Base-by-base conservation (phyloP, 2,329 filamentous ascomycete genomes). In the Aureobasidium sp. region DNA sequence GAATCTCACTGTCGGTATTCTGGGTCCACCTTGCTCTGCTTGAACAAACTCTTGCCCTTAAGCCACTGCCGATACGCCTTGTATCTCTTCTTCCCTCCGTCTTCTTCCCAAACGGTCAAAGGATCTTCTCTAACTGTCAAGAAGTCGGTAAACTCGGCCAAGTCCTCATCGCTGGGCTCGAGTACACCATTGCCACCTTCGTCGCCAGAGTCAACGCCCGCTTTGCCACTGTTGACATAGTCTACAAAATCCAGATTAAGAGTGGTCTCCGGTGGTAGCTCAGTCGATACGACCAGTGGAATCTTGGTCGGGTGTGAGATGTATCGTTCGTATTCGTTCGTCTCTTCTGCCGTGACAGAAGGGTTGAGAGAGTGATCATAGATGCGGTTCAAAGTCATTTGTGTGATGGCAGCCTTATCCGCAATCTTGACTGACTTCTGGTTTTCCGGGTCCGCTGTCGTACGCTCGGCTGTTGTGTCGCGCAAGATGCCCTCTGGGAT, bases 11-110 rank as follows among this genome's bases (percentile, higher is more conserved):
- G 57, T 55, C 57, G 60, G 61, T 70, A 79, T 69, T 80, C 77
- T 1, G 77, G 77, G 74, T 80, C 78, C 40, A 79, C 76, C 66
- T 79, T 80, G 63, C 77, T 79, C 79, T 96, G 92, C 75, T 97
- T 97, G 73, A 97, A 97, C 68, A 97, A 81, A 68, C 90, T 96
- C 78, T 96, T 97, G 19, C 93, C 93, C 64, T 86, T 83, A 69
- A 99, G 78, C 93, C 94, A 99, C 75, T 96, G 95, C 68, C 87
- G 79, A 74, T 99, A 99, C 10, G 92, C 89, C 75, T 96, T 97
- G 74, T 99, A 99, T 67, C 94, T 81, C 80, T 97, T 96, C 81
- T 95, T 97, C 42, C 82, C 81, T 47, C 85, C 81, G 72, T 97
- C 94, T 69, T 95, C 92, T 46, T 92, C 87, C 1, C 85, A 86